Percentiles rank a stretch among this genome's conserved stretches.
phyloP scores from a whole-genome alignment of 2,329 filamentous ascomycete genomes.

The Colletotrichum simmondsii region DNA sequence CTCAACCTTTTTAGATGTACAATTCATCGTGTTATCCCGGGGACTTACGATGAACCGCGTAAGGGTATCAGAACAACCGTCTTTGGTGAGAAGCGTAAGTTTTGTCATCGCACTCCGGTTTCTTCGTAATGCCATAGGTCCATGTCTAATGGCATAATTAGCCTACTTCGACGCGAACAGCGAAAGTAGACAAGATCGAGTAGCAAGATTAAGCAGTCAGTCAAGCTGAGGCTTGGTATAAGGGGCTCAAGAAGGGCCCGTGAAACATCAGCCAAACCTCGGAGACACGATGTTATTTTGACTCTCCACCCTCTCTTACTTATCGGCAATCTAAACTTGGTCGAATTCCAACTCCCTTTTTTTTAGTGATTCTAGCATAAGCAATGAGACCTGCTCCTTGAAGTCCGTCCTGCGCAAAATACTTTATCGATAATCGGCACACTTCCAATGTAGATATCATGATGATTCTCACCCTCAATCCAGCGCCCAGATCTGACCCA shows the following conservation, averaged over 20 bases:
- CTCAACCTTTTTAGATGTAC: conserved; percentile 41
- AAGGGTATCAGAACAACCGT: conserved; percentile 54
- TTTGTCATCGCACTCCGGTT: conserved; percentile 17
- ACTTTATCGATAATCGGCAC: too few species aligned
- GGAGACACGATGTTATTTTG: background rate
- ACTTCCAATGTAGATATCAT: too few species aligned
- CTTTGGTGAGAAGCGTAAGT: conserved; percentile 56
- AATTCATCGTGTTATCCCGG: conserved; percentile 54
- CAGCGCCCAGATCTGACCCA: too few species aligned
- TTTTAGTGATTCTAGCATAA: too few species aligned
- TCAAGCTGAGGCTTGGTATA: background rate
- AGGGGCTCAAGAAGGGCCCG: too few species aligned
- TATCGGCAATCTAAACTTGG: too few species aligned
- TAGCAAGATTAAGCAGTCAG: background rate
- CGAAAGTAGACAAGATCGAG: conserved; percentile 38
- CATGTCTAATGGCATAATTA: conserved; percentile 19
- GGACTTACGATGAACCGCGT: conserved; percentile 48
- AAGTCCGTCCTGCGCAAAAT: too few species aligned
- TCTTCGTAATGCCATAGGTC: background rate
- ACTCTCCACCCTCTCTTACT: too few species aligned
- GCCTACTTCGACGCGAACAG: conserved; percentile 46
- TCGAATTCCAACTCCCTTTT: too few species aligned
- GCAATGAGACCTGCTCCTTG: too few species aligned
- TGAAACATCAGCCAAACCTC: too few species aligned
- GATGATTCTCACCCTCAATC: too few species aligned